Evolutionary conservation across 2,329 filamentous ascomycete genomes (phyloP).

Genomic region (Pseudocercospora eumusae): DNA sequence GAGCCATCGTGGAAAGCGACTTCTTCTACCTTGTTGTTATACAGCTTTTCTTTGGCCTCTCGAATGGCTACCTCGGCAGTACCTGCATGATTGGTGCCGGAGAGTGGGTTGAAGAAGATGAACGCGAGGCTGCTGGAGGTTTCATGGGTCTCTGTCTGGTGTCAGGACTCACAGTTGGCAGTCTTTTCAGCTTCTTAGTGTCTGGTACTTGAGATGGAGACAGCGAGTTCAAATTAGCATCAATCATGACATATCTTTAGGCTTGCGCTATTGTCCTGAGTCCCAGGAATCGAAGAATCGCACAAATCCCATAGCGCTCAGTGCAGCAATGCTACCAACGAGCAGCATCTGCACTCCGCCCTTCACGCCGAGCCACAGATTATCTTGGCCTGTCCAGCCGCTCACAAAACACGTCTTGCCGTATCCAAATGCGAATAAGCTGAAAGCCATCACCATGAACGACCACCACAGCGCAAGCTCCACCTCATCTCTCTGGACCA

Average conservation of each 20-base stretch:
- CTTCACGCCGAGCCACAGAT: conserved; percentile 53
- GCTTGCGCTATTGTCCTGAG: not conserved
- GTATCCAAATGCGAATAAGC: conserved; percentile 55
- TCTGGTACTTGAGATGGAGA: conserved; percentile 42
- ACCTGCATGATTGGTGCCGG: conserved; percentile 89
- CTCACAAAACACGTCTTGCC: conserved; percentile 49
- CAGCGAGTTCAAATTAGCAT: not conserved
- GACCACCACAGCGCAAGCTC: conserved; percentile 50
- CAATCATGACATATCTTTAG: not conserved
- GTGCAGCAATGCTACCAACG: conserved; percentile 65
- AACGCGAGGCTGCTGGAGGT: conserved; percentile 83
- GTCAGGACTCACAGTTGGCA: conserved; percentile 78
- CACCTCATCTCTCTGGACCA: conserved; percentile 41
- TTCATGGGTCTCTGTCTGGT: conserved; percentile 96
- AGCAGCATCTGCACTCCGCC: conserved; percentile 65
- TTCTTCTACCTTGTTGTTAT: conserved; percentile 83
- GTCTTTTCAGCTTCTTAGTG: conserved; percentile 80
- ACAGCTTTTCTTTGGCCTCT: conserved; percentile 79
- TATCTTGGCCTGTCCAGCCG: conserved; percentile 46
- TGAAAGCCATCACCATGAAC: conserved; percentile 54
- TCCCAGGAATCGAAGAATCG: conserved; percentile 24
- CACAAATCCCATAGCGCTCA: conserved; percentile 59
- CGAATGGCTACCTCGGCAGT: conserved; percentile 83
- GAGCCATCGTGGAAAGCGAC: conserved; percentile 75
- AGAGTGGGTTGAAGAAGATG: conserved; percentile 76